Evolutionary conservation across 2,329 filamentous ascomycete species (phyloP).

Genomic region (Fusarium anthophilum): DNA sequence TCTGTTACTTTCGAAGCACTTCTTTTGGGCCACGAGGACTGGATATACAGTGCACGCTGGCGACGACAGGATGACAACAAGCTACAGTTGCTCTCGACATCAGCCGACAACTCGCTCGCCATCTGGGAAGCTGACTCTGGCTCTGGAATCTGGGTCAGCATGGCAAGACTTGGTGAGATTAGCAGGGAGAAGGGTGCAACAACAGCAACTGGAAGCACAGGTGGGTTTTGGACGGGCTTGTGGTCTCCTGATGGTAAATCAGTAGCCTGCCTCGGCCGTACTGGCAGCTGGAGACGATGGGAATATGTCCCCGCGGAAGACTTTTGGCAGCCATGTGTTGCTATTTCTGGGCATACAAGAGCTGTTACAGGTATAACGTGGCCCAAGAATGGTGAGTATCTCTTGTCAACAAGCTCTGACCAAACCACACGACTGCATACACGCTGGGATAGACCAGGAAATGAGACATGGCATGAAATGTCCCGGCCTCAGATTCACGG

Average conservation of each 20-base stretch:
- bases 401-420: conserved; percentile 89
- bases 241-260: conserved; percentile 83
- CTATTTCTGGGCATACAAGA: conserved; percentile 84
- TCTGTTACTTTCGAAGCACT: conserved; percentile 93
- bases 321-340: conserved; percentile 79
- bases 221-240: conserved; percentile 94
- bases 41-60: conserved; percentile 94
- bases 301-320: conserved; percentile 67
- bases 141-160: conserved; percentile 92
- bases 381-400: conserved; percentile 82
- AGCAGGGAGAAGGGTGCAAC: conserved; percentile 95
- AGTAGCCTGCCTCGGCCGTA: conserved; percentile 86
- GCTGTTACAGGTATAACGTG: conserved; percentile 85
- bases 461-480: conserved; percentile 89
- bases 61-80: conserved; percentile 60
- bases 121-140: conserved; percentile 88
- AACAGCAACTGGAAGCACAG: conserved; percentile 93
- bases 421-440: conserved; percentile 92
- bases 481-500: conserved; percentile 96
- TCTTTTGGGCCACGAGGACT: conserved; percentile 94
- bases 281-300: conserved; percentile 94
- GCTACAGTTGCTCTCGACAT: conserved; percentile 84
- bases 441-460: conserved; percentile 69
- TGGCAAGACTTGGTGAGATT: conserved; percentile 88
- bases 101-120: conserved; percentile 92